phyloP scores from a whole-genome alignment of 768 basidiomycete genomes.

The Cubamyces lactineus region DNA sequence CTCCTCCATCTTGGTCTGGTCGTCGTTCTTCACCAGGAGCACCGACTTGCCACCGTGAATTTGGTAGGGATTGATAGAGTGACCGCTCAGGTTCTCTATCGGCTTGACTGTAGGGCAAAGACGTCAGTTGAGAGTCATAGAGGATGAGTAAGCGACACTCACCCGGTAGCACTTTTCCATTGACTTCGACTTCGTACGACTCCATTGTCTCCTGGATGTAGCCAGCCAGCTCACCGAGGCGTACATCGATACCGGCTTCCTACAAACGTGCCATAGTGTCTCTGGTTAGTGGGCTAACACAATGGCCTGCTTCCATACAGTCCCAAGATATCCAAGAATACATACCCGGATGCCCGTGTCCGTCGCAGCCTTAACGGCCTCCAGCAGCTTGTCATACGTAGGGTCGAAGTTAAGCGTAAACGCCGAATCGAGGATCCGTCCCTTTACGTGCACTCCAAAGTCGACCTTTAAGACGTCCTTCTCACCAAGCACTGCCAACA shows the following conservation, averaged over 20 bases:
- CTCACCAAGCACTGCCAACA: constrained; percentile 65
- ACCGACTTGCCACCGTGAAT: constrained; percentile 97
- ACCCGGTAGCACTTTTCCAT: constrained; percentile 84
- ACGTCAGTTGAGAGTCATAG: neutral
- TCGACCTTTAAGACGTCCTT: constrained; percentile 96
- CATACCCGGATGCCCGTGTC: constrained; percentile 85
- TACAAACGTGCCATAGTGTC: constrained; percentile 33
- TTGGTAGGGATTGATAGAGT: constrained; percentile 86
- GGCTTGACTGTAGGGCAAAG: constrained; percentile 69
- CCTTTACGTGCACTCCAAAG: constrained; percentile 95
- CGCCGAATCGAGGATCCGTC: constrained; percentile 94
- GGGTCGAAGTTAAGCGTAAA: constrained; percentile 92
- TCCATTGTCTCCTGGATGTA: constrained; percentile 99
- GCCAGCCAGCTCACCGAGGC: constrained; percentile 89
- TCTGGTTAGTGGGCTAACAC: neutral
- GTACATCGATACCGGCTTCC: constrained; percentile 97
- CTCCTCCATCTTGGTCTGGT: constrained; percentile 98
- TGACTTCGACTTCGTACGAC: constrained; percentile 95
- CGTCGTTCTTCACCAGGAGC: constrained; percentile 84
- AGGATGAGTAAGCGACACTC: constrained; percentile 9
- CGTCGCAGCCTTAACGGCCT: constrained; percentile 93
- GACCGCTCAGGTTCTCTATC: constrained; percentile 92
- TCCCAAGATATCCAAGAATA: neutral
- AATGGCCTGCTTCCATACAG: neutral
- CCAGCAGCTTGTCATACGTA: constrained; percentile 85